Evolutionary conservation across 352 stramenopile species (phyloP).

Genomic region (Phytopythium litorale): DNA sequence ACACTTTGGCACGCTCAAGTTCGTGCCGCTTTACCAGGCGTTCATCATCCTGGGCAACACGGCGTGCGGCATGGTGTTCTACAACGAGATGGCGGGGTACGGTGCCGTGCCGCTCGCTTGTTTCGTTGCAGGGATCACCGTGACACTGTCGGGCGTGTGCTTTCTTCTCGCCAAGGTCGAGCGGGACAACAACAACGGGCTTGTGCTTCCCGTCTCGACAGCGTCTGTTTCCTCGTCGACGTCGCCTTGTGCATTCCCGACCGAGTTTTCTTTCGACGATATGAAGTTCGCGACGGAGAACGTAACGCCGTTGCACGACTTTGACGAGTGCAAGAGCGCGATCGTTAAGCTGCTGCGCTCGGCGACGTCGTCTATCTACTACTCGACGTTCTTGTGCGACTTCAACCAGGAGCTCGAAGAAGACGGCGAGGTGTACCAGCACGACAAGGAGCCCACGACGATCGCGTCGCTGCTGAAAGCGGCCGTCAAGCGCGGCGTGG

Average conservation of each 20-base stretch:
- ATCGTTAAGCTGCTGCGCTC: constrained; percentile 59
- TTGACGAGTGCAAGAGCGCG: constrained; percentile 55
- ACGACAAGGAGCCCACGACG: constrained; percentile 30
- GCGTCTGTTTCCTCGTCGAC: constrained; percentile 1
- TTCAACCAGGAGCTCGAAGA: constrained; percentile 48
- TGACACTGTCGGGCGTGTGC: constrained; percentile 61
- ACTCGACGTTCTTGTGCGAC: constrained; percentile 81
- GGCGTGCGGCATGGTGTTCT: constrained; percentile 73
- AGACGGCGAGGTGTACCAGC: background rate
- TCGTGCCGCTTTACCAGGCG: constrained; percentile 77
- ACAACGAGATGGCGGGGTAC: constrained; percentile 75
- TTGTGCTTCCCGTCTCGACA: constrained; percentile 5
- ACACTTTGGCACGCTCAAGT: constrained; percentile 77
- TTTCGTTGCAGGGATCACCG: constrained; percentile 49
- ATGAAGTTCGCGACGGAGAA: constrained; percentile 50
- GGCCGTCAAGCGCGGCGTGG: constrained; percentile 53
- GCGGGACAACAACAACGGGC: constrained; percentile 8
- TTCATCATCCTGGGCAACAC: constrained; percentile 83
- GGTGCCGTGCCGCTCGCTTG: constrained; percentile 28
- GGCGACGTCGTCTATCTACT: constrained; percentile 58
- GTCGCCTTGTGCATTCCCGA: constrained; percentile 15
- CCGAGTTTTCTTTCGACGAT: constrained; percentile 53
- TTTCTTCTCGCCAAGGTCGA: constrained; percentile 60
- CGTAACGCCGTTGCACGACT: constrained; percentile 47
- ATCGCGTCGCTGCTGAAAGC: constrained; percentile 57